A percentile compares a stretch with the other conserved stretches of the same genome.
Conservation (phyloP, 805 yeast species). For the Metschnikowia peoriensis region DNA sequence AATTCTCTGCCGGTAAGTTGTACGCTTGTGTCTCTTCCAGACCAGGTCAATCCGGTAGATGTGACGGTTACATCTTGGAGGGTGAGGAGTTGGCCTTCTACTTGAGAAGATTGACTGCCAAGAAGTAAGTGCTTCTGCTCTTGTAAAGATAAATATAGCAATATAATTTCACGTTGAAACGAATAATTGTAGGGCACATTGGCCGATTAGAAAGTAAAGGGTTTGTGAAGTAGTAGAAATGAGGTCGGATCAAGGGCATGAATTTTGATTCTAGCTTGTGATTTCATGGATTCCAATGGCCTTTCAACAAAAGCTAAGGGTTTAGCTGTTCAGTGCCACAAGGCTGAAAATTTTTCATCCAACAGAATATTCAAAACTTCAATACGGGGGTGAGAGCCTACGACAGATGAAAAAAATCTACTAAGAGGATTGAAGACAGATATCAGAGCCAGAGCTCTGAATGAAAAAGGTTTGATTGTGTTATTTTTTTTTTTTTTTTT, state of each 20-base stretch:
- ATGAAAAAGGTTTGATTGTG: background rate
- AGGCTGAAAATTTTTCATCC: no score
- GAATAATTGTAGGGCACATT: background rate
- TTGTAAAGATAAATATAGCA: constrained; percentile 9
- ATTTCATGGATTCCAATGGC: no score
- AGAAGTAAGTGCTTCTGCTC: constrained; percentile 64
- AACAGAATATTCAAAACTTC: no score
- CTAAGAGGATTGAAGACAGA: background rate
- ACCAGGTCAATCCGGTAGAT: constrained; percentile 99
- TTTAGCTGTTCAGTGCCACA: no score
- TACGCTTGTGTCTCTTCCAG: constrained; percentile 98
- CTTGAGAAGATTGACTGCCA: constrained; percentile 99
- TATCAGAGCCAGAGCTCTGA: background rate
- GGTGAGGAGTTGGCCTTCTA: constrained; percentile 99
- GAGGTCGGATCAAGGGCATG: background rate
- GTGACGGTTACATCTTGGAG: constrained; percentile 99
- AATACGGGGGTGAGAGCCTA: no score
- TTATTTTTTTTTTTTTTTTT: background rate
- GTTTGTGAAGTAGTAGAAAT: no score
- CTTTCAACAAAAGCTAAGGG: no score
- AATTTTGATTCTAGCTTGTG: no score
- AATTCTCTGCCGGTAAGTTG: constrained; percentile 98
- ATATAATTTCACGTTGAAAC: constrained; percentile 16
- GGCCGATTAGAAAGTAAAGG: background rate
- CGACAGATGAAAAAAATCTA: no score